Base-by-base conservation (phyloP, 164 flowering plant genomes). In the Nymphaea colorata region DNA sequence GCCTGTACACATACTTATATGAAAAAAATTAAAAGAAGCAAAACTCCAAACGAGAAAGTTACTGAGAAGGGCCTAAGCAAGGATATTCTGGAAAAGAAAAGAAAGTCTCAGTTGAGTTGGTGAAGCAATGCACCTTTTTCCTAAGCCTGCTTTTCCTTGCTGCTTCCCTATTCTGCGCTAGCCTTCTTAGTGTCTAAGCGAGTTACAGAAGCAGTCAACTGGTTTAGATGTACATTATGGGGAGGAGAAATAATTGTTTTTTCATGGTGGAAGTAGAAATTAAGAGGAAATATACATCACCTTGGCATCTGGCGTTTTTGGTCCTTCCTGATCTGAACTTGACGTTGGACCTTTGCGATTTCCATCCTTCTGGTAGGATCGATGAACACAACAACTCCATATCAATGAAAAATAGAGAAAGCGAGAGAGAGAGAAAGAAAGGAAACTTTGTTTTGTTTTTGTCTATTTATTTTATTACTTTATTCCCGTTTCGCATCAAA, bases 81-180 rank as follows among this genome's bases (percentile, higher is more conserved):
- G 36, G 25, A 16, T 61, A 18, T 44, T 25, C 36, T 43, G 4
- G 61, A 41, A 51, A 65, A 69, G 53, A 69, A 47, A 47, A 25
- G 36, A 25, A 25, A 25, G 36, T 47, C 12, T 6, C 7, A 47
- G 12, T 4, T 12, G 55, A 4, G 55, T 47, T 47, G 55, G 55
- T 47, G 55, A 47, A 12, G 55, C 55, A 25, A 25, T 25, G 36
- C 55, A 82, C 99, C 97, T 95, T 95, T 77, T 95, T 95, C 69
- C 99, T 83, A 2, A 95, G 85, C 76, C 99, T 89, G 87, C 99
- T 95, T 82, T 95, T 95, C 82, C 99, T 82, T 17, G 99, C 99
- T 78, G 99, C 99, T 70, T 95, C 99, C 77, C 99, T 84, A 86
- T 95, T 95, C 84, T 95, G 99, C 72, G 99, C 98, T 61, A 95